Conservation (phyloP, 495 filamentous ascomycete species). For the Hypoxylon fragiforme region DNA sequence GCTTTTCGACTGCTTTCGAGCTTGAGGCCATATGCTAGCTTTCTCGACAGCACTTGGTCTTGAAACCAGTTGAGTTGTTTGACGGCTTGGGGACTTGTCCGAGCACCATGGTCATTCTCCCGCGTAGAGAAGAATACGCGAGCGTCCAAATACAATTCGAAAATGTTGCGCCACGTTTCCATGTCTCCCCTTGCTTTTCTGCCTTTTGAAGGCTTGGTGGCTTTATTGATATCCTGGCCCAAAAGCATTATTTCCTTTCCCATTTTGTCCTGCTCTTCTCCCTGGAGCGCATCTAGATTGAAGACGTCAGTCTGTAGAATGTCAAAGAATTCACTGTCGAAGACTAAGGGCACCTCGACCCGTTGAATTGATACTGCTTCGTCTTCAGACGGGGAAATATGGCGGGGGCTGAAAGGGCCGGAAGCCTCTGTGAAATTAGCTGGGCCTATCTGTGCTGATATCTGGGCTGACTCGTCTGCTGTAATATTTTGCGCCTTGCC, state of each 20-base stretch:
- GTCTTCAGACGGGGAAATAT: not conserved
- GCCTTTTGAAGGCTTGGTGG: conserved; percentile 58
- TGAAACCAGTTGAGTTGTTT: conserved; percentile 63
- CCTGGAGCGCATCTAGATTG: conserved; percentile 62
- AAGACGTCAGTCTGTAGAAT: conserved; percentile 64
- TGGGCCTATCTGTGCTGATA: not conserved
- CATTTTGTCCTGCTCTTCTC: conserved; percentile 57
- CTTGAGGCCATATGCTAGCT: conserved; percentile 60
- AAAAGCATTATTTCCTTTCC: conserved; percentile 56
- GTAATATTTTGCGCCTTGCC: not conserved
- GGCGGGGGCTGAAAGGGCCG: not conserved
- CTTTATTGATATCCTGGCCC: conserved; percentile 57
- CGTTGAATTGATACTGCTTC: conserved; percentile 31
- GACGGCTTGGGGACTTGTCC: conserved; percentile 55
- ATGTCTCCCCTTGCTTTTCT: conserved; percentile 63
- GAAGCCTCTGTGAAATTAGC: not conserved
- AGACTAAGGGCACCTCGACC: conserved; percentile 67
- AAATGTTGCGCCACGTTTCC: conserved; percentile 71
- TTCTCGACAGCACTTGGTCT: conserved; percentile 55
- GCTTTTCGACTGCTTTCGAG: conserved; percentile 57
- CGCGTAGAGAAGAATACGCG: conserved; percentile 73
- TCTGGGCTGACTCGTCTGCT: not conserved
- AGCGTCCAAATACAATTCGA: conserved; percentile 69
- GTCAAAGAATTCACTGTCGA: conserved; percentile 70
- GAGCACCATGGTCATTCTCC: conserved; percentile 61